Evolutionary conservation across 352 stramenopile genomes (phyloP).

Genomic region (Pythium brassicae): DNA sequence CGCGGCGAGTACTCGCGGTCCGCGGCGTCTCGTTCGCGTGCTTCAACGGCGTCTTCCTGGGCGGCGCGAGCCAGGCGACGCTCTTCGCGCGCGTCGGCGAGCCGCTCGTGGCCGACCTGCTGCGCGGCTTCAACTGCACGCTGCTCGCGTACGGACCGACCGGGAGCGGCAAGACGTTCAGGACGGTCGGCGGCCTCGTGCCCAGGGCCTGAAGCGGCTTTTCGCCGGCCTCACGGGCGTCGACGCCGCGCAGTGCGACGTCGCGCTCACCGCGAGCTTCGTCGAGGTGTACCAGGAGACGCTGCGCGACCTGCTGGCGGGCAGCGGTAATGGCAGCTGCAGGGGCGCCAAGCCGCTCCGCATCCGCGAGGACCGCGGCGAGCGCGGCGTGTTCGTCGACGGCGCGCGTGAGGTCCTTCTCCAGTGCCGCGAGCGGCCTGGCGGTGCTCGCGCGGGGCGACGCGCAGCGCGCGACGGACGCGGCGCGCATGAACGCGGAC

Average conservation of each 20-base stretch:
- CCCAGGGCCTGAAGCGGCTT: conserved; percentile 33
- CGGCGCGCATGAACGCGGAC: conserved; percentile 50
- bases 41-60: conserved; percentile 51
- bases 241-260: conserved; percentile 17
- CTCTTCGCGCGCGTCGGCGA: conserved; percentile 41
- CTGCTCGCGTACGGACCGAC: conserved; percentile 73
- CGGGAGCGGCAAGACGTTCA: conserved; percentile 67
- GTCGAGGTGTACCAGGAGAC: conserved; percentile 74
- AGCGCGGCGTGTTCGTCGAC: conserved; percentile 36
- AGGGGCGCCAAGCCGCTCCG: not conserved
- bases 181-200: conserved; percentile 37
- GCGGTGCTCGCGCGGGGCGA: conserved; percentile 33
- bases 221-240: conserved; percentile 19
- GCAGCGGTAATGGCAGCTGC: conserved; percentile 7
- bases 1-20: not conserved
- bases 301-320: conserved; percentile 49
- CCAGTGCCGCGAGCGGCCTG: conserved; percentile 20
- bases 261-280: conserved; percentile 44
- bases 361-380: conserved; percentile 40
- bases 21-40: conserved; percentile 11
- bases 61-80: conserved; percentile 26
- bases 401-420: conserved; percentile 46
- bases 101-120: conserved; percentile 46
- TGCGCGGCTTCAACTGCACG: conserved; percentile 67
- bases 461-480: conserved; percentile 31